These are phyloP conservation scores for Fraxinus dipetala DNA, from an alignment of 305 asterid species.

Conservation along the genomic window DNA sequence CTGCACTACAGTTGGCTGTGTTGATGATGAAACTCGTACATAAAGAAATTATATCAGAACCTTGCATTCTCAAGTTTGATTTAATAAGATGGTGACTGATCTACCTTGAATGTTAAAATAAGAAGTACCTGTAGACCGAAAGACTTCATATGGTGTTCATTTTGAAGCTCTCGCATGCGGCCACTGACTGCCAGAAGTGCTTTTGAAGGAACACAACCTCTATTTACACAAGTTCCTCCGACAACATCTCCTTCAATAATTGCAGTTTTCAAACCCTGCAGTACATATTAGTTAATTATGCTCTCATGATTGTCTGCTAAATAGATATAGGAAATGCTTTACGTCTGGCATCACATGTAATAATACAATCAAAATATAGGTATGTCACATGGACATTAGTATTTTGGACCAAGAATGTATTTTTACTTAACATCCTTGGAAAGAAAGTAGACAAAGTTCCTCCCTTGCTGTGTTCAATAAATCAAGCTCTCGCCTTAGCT, in stretches of 20 bases:
- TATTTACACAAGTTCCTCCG: slow-evolving; percentile 89
- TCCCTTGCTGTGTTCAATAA: neutral
- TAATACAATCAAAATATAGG: slow-evolving; percentile 5
- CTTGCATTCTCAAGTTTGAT: neutral
- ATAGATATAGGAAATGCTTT: slow-evolving; percentile 9
- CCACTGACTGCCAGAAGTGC: slow-evolving; percentile 97
- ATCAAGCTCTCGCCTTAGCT: neutral
- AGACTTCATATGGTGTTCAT: slow-evolving; percentile 79
- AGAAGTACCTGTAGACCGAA: slow-evolving; percentile 78
- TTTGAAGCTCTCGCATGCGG: slow-evolving; percentile 88
- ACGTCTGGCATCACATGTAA: neutral
- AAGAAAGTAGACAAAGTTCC: neutral
- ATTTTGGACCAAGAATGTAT: neutral
- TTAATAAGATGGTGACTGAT: neutral
- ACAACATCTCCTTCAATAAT: slow-evolving; percentile 83
- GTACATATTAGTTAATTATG: slow-evolving; percentile 8
- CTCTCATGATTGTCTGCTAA: slow-evolving; percentile 6
- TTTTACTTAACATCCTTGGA: neutral
- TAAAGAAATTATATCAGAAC: neutral
- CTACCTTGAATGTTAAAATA: slow-evolving; percentile 15
- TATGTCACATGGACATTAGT: slow-evolving; percentile 12
- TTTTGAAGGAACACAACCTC: slow-evolving; percentile 93
- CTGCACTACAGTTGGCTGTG: neutral
- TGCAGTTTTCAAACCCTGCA: slow-evolving; percentile 87
- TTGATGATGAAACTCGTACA: neutral